Evolutionary conservation across 805 yeast species (phyloP).

Genomic region (Wickerhamiella dianesei): DNA sequence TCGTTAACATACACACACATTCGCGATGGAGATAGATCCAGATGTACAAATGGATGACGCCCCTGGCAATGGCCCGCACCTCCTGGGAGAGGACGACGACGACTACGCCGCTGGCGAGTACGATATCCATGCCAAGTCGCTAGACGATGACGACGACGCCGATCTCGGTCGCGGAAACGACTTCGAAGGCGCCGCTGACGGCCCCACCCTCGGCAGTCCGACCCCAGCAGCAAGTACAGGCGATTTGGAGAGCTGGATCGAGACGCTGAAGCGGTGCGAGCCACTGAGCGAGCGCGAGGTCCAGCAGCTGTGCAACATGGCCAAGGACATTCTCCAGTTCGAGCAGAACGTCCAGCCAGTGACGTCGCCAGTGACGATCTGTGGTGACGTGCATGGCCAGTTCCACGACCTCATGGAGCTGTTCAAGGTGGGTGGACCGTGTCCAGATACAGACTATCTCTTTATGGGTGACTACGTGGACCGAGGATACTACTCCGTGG

Average conservation of each 20-base stretch:
- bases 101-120: constrained; percentile 1
- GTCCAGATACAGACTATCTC: constrained; percentile 83
- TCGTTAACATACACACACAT: not conserved
- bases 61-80: constrained; percentile 21
- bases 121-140: not conserved
- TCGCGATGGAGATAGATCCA: constrained; percentile 27
- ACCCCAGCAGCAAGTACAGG: constrained; percentile 13
- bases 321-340: constrained; percentile 75
- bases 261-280: constrained; percentile 64
- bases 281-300: constrained; percentile 77
- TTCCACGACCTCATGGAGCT: constrained; percentile 92
- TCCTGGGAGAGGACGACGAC: constrained; percentile 23
- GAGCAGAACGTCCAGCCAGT: constrained; percentile 95
- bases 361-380: constrained; percentile 86
- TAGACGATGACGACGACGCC: constrained; percentile 5
- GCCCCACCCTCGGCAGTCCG: constrained; percentile 1
- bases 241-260: constrained; percentile 81
- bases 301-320: constrained; percentile 73
- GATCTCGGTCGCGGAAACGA: constrained; percentile 8
- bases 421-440: constrained; percentile 90
- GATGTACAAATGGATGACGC: constrained; percentile 30
- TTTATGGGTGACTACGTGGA: constrained; percentile 89
- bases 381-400: constrained; percentile 97
- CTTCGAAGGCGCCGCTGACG: not conserved
- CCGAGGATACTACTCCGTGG: constrained; percentile 79